These are phyloP conservation scores for Cytidiella melzeri DNA, from an alignment of 768 basidiomycete genomes.

Conservation along the genomic window DNA sequence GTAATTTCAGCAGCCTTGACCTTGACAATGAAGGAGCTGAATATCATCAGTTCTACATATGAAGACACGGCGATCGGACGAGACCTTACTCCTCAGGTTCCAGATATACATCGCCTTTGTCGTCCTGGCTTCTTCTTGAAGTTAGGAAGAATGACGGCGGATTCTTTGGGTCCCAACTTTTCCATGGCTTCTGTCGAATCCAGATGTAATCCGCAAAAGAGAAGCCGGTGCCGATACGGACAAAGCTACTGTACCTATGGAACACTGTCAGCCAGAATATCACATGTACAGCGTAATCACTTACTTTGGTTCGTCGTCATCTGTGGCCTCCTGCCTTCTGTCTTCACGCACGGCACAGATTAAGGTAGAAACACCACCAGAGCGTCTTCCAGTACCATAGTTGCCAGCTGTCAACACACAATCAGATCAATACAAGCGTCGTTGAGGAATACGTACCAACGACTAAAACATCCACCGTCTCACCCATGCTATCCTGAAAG, in stretches of 20 bases:
- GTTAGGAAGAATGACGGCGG: constrained; percentile 67
- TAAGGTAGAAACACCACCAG: constrained; percentile 84
- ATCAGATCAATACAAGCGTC: not conserved
- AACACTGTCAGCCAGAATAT: not conserved
- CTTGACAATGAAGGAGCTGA: constrained; percentile 87
- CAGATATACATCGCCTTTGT: constrained; percentile 88
- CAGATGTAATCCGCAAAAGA: constrained; percentile 82
- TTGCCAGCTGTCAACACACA: constrained; percentile 81
- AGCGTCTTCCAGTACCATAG: constrained; percentile 81
- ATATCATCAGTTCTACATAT: not conserved
- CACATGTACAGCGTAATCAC: constrained; percentile 11
- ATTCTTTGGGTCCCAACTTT: constrained; percentile 64
- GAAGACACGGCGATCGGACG: not conserved
- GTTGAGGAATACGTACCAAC: constrained; percentile 52
- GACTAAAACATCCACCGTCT: constrained; percentile 88
- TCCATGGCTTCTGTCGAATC: constrained; percentile 82
- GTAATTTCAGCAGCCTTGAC: constrained; percentile 93
- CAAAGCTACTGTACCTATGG: constrained; percentile 76
- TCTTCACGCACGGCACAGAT: constrained; percentile 88
- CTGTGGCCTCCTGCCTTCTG: constrained; percentile 39
- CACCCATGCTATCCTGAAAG: constrained; percentile 79
- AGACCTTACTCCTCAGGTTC: constrained; percentile 74
- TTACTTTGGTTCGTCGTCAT: constrained; percentile 62
- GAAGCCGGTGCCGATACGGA: constrained; percentile 86
- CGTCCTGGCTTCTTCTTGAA: constrained; percentile 56